phyloP scores from a whole-genome alignment of 2,329 filamentous ascomycete genomes.

The Trichoderma cornu-damae region DNA sequence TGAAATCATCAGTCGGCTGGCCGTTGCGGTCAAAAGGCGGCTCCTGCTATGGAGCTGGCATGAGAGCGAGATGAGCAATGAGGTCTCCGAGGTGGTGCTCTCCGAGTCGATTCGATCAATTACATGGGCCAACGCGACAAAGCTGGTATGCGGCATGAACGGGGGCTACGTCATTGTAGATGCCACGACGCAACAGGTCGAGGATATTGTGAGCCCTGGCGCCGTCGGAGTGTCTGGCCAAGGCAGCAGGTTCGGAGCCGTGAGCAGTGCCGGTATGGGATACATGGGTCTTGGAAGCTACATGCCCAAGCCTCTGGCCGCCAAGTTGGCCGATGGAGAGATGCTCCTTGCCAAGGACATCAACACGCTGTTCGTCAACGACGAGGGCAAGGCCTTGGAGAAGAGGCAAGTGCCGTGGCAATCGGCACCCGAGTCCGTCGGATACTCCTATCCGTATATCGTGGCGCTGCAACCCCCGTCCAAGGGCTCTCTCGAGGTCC shows the following conservation, averaged over 20 bases:
- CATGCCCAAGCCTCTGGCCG: constrained; percentile 83
- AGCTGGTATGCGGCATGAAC: constrained; percentile 84
- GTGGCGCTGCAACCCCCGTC: constrained; percentile 76
- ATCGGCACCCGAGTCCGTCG: constrained; percentile 79
- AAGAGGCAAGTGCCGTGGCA: constrained; percentile 91
- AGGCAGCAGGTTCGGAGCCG: constrained; percentile 72
- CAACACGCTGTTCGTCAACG: constrained; percentile 87
- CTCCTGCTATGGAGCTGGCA: constrained; percentile 93
- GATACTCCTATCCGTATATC: constrained; percentile 95
- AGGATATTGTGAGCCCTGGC: constrained; percentile 74
- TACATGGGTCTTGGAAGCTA: constrained; percentile 94
- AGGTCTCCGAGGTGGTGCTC: constrained; percentile 71
- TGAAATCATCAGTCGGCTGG: constrained; percentile 85
- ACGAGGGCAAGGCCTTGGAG: constrained; percentile 73
- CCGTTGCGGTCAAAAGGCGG: constrained; percentile 87
- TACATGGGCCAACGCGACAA: constrained; percentile 85
- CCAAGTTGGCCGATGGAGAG: constrained; percentile 74
- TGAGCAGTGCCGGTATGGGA: constrained; percentile 83
- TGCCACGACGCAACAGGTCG: constrained; percentile 65
- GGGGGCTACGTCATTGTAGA: constrained; percentile 88
- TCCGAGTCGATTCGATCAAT: constrained; percentile 80
- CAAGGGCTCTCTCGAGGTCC: constrained; percentile 81
- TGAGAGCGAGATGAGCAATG: constrained; percentile 76
- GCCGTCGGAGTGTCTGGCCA: constrained; percentile 60
- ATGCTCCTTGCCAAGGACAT: constrained; percentile 96